These are phyloP conservation scores for Zhuliangozyma parablackwelliae DNA, from an alignment of 1,139 yeast genomes.

Conservation along the genomic window DNA sequence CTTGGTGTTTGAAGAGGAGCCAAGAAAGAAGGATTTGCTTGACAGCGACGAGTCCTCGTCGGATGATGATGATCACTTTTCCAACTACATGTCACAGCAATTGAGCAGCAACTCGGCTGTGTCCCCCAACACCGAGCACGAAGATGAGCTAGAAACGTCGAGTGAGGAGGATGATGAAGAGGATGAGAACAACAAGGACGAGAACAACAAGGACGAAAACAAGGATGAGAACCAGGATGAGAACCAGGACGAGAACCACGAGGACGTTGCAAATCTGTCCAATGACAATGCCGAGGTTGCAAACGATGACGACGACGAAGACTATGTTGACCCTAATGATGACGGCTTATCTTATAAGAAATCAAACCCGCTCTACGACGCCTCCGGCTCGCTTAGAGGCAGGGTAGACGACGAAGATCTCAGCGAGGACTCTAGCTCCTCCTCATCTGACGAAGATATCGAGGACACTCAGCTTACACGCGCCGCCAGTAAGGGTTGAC, in stretches of 20 bases:
- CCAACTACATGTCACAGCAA: conserved; percentile 82
- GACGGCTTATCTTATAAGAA: conserved; percentile 74
- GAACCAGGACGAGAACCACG: conserved; percentile 3
- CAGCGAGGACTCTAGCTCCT: conserved; percentile 25
- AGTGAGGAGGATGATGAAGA: conserved; percentile 14
- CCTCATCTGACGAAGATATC: conserved; percentile 31
- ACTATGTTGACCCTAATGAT: conserved; percentile 72
- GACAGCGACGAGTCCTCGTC: conserved; percentile 25
- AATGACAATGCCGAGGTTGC: conserved; percentile 18
- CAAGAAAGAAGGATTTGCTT: conserved; percentile 10
- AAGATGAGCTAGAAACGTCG: conserved; percentile 17
- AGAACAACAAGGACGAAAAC: neutral
- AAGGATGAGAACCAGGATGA: conserved; percentile 2
- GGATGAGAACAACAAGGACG: neutral
- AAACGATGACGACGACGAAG: conserved; percentile 46
- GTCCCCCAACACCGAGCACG: conserved; percentile 19
- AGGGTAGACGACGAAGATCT: conserved; percentile 22
- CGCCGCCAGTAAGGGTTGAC: conserved; percentile 36
- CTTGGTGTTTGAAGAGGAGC: conserved; percentile 26
- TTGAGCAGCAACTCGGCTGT: conserved; percentile 59
- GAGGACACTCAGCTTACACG: conserved; percentile 30
- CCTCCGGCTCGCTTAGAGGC: conserved; percentile 30
- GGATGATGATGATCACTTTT: conserved; percentile 45
- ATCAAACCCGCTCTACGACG: conserved; percentile 56
- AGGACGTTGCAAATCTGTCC: conserved; percentile 5